These are phyloP conservation scores for Rhizophagus sp. DNA, from an alignment of 192 early-diverging fungal genomes.

Conservation along the genomic window DNA sequence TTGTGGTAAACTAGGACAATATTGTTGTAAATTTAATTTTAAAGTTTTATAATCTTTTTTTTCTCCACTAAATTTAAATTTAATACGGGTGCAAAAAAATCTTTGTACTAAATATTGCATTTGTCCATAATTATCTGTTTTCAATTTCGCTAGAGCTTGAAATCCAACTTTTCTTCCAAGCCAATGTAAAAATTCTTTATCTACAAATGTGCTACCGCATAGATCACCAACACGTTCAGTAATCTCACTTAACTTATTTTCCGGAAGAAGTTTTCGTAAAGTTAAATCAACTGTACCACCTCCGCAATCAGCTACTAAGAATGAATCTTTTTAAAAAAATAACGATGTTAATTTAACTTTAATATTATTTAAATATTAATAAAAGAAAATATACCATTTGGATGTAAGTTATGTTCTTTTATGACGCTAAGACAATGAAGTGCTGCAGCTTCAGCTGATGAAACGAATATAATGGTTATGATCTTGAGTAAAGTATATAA, in stretches of 20 bases:
- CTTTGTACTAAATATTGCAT: conserved; percentile 17
- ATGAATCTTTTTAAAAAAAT: conserved; percentile 18
- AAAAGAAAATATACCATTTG: background rate
- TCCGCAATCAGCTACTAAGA: conserved; percentile 49
- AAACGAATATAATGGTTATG: background rate
- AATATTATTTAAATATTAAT: background rate
- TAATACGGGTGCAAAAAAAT: conserved; percentile 12
- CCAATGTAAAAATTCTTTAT: conserved; percentile 19
- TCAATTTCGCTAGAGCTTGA: background rate
- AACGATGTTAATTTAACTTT: background rate
- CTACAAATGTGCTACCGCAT: conserved; percentile 16
- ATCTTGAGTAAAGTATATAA: background rate
- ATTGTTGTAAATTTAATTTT: conserved; percentile 5
- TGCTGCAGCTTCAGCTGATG: conserved; percentile 14
- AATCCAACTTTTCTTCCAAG: conserved; percentile 13
- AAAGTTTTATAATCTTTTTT: background rate
- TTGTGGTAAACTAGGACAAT: conserved; percentile 6
- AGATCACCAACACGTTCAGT: conserved; percentile 25
- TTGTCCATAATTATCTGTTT: conserved; percentile 8
- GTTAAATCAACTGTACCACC: conserved; percentile 54
- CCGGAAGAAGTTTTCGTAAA: background rate
- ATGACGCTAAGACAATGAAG: background rate
- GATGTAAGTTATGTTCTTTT: background rate
- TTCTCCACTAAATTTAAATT: conserved; percentile 13
- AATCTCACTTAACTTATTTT: conserved; percentile 28